Percentiles rank a stretch among this genome's conserved stretches.
Conservation (phyloP, 345 rosid species). For the Corchorus capsularis region DNA sequence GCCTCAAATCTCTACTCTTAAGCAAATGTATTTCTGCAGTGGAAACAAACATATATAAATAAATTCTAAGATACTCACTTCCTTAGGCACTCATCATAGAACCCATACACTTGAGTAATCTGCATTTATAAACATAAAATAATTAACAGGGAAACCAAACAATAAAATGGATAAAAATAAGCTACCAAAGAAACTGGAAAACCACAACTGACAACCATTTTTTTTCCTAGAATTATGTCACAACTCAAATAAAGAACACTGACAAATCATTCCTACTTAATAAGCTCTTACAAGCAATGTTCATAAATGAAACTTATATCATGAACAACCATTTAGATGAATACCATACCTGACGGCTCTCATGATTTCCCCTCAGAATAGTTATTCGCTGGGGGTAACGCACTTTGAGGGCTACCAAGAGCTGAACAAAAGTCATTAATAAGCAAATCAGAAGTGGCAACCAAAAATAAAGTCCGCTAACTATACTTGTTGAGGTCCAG, state of each 20-base stretch:
- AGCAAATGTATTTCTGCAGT: background rate
- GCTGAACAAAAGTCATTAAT: conserved; percentile 46
- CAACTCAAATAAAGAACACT: background rate
- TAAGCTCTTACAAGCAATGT: conserved; percentile 11
- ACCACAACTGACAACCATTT: background rate
- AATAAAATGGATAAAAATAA: background rate
- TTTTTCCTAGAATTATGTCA: background rate
- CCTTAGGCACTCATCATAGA: conserved; percentile 96
- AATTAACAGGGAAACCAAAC: conserved; percentile 14
- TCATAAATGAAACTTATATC: background rate
- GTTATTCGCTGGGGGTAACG: conserved; percentile 87
- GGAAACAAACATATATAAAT: background rate
- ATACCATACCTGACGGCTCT: conserved; percentile 87
- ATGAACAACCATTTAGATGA: conserved; percentile 1
- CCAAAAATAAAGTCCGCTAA: background rate
- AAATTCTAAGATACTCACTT: conserved; percentile 64
- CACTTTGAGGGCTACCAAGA: conserved; percentile 85
- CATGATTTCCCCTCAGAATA: conserved; percentile 97
- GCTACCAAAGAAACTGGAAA: background rate
- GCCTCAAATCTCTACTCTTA: background rate
- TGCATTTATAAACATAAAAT: conserved; percentile 41
- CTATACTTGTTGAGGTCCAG: background rate
- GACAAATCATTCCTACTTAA: background rate
- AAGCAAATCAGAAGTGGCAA: background rate
- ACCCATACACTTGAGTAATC: conserved; percentile 99